Percentiles rank a stretch among this genome's conserved stretches.
phyloP scores from a whole-genome alignment of 1,284 basidiomycete species.

The Leccinum griseonigrum region DNA sequence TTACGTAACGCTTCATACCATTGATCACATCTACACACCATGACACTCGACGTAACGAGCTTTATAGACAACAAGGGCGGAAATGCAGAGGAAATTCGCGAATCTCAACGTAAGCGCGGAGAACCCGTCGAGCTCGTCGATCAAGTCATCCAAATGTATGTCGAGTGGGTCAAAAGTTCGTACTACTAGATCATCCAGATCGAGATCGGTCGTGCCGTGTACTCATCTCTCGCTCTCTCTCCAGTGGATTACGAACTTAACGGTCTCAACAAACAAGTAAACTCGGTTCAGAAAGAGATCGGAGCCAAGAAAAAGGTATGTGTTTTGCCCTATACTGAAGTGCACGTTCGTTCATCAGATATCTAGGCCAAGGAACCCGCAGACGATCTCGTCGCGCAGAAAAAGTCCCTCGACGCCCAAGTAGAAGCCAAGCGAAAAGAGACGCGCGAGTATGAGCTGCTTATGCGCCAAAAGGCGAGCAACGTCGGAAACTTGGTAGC shows the following conservation, averaged over 20 bases:
- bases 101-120: slow-evolving; percentile 91
- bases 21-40: slow-evolving; percentile 23
- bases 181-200: background rate
- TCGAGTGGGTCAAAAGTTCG: slow-evolving; percentile 90
- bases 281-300: slow-evolving; percentile 93
- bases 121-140: slow-evolving; percentile 90
- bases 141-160: slow-evolving; percentile 90
- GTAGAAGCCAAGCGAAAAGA: slow-evolving; percentile 77
- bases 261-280: slow-evolving; percentile 78
- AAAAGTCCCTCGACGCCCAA: slow-evolving; percentile 77
- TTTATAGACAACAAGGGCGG: slow-evolving; percentile 91
- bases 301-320: slow-evolving; percentile 87
- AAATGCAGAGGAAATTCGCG: slow-evolving; percentile 88
- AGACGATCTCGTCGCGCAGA: slow-evolving; percentile 79
- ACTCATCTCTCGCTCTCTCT: background rate
- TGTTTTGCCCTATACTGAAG: background rate
- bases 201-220: background rate
- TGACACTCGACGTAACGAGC: slow-evolving; percentile 76
- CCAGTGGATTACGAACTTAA: slow-evolving; percentile 86
- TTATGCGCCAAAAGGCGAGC: slow-evolving; percentile 79
- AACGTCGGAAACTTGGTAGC: slow-evolving; percentile 94
- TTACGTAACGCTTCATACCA: slow-evolving; percentile 20
- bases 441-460: slow-evolving; percentile 72
- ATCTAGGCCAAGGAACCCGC: slow-evolving; percentile 86
- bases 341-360: background rate